phyloP scores from a whole-genome alignment of 768 basidiomycete species.

The Suillus spraguei region DNA sequence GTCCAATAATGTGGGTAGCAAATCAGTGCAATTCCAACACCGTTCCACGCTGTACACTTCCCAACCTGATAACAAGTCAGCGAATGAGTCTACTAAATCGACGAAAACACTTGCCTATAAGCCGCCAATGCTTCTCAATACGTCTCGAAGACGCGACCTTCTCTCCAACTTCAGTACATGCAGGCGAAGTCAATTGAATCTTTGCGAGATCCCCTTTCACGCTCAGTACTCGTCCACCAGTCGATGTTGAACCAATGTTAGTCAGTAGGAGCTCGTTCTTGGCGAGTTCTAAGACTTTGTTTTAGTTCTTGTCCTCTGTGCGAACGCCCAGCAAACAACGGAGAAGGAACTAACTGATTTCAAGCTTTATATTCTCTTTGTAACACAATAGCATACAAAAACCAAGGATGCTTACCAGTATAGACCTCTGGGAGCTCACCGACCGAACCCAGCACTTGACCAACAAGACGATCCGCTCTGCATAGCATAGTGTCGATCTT shows the following conservation, averaged over 20 bases:
- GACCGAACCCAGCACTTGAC: neutral
- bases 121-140: constrained; percentile 98
- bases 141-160: constrained; percentile 94
- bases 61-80: constrained; percentile 42
- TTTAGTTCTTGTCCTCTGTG: constrained; percentile 99
- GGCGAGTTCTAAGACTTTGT: constrained; percentile 33
- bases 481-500: constrained; percentile 96
- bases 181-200: constrained; percentile 91
- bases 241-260: too few relatives aligned
- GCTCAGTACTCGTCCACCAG: too few relatives aligned
- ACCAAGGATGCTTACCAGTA: neutral
- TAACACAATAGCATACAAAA: neutral
- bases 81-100: neutral
- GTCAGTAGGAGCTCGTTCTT: too few relatives aligned
- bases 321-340: constrained; percentile 94
- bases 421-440: neutral
- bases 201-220: constrained; percentile 43
- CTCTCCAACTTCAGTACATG: constrained; percentile 95
- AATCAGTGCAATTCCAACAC: constrained; percentile 74
- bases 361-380: constrained; percentile 41
- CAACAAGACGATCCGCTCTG: constrained; percentile 91
- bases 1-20: neutral
- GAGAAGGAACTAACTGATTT: constrained; percentile 92
- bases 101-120: constrained; percentile 70
- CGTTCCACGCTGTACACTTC: constrained; percentile 85